A percentile compares a stretch with the other conserved stretches of the same genome.
These are phyloP conservation scores for Hibiscus tridactylites DNA, from an alignment of 345 rosid genomes.

Conservation along the genomic window DNA sequence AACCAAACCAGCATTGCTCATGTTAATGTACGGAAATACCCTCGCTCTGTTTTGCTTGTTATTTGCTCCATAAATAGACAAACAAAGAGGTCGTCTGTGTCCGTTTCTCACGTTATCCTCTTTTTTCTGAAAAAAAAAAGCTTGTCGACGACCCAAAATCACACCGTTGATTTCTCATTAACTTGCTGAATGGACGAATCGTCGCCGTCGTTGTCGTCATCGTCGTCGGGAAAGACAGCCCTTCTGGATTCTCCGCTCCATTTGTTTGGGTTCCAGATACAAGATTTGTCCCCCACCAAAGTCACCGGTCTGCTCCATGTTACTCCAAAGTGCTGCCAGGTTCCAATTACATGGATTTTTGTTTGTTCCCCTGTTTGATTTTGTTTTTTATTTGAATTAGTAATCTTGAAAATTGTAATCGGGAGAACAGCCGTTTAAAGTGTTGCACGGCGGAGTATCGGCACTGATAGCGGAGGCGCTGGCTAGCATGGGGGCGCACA, in stretches of 20 bases:
- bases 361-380: too few species aligned
- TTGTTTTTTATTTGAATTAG: background rate
- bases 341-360: background rate
- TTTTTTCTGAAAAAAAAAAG: background rate
- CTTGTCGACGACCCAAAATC: background rate
- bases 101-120: background rate
- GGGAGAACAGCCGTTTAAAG: conserved; percentile 73
- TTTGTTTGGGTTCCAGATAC: conserved; percentile 47
- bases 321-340: conserved; percentile 56
- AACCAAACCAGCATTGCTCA: too few species aligned
- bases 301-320: conserved; percentile 63
- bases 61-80: too few species aligned
- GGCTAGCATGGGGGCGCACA: conserved; percentile 90
- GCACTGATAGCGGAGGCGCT: conserved; percentile 77
- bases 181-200: conserved; percentile 23
- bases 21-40: too few species aligned
- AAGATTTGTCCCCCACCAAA: conserved; percentile 41
- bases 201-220: conserved; percentile 11
- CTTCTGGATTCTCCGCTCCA: conserved; percentile 39
- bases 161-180: too few species aligned
- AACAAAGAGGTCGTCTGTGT: background rate
- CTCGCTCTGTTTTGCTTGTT: too few species aligned
- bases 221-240: conserved; percentile 26
- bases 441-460: conserved; percentile 90
- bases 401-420: background rate